Conservation (phyloP, 192 early-diverging fungal species). For the Backusella westeae region DNA sequence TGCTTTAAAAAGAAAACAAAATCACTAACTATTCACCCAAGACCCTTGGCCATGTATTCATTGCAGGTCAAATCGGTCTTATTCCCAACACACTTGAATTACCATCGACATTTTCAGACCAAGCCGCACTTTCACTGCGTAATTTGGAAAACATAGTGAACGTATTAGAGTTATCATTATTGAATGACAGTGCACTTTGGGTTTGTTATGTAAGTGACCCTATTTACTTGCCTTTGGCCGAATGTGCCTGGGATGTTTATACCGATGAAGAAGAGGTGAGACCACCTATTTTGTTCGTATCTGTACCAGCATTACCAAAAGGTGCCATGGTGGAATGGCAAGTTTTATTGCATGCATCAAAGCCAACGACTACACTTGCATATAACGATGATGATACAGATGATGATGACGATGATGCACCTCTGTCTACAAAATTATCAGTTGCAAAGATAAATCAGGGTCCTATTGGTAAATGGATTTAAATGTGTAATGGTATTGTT, state of each 20-base stretch:
- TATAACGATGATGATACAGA: conserved; percentile 20
- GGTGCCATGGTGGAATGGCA: conserved; percentile 69
- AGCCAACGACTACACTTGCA: conserved; percentile 13
- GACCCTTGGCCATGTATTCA: conserved; percentile 57
- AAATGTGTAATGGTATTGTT: not conserved
- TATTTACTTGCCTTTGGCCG: conserved; percentile 29
- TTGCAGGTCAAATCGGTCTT: conserved; percentile 81
- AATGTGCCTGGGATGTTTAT: conserved; percentile 35
- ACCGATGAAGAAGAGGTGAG: conserved; percentile 10
- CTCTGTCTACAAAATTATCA: not conserved
- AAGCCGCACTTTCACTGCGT: conserved; percentile 51
- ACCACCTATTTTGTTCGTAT: conserved; percentile 50
- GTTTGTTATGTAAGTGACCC: conserved; percentile 57
- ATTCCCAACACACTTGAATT: conserved; percentile 62
- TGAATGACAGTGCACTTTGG: conserved; percentile 42
- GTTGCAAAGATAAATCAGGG: not conserved
- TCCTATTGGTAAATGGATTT: not conserved
- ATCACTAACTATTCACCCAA: conserved; percentile 8
- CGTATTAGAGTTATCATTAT: conserved; percentile 36
- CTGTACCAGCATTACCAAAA: conserved; percentile 61
- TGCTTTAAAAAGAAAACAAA: not conserved
- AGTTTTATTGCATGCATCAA: conserved; percentile 36
- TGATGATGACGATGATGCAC: conserved; percentile 2
- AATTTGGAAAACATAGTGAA: conserved; percentile 51
- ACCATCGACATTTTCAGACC: conserved; percentile 47